These are phyloP conservation scores for Paramecium sonneborni DNA, from an alignment of 73 alveolate species.

Conservation along the genomic window DNA sequence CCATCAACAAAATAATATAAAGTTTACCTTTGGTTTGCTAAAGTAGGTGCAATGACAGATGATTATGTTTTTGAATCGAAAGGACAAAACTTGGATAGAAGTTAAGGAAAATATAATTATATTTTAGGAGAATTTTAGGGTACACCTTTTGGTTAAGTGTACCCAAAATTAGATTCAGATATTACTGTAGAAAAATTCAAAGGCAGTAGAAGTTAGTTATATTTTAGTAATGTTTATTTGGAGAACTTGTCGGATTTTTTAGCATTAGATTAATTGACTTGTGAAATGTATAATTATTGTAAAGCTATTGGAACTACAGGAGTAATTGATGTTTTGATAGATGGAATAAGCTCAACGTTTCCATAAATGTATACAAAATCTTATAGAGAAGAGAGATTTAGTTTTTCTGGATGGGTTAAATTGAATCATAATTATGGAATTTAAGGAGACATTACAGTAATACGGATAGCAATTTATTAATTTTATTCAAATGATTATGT, in stretches of 20 bases:
- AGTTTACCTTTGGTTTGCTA: not conserved
- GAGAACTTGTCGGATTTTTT: not conserved
- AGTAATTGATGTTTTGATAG: not conserved
- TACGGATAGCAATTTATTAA: not conserved
- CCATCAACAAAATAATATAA: not conserved
- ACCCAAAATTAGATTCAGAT: not conserved
- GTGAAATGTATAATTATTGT: not conserved
- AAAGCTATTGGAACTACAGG: not conserved
- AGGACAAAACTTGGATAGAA: not conserved
- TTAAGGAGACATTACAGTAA: not conserved
- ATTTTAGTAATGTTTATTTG: not conserved
- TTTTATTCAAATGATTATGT: not conserved
- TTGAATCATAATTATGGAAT: not conserved
- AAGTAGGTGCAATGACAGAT: not conserved
- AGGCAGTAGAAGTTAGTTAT: not conserved
- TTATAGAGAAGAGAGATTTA: not conserved
- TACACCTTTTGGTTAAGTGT: not conserved
- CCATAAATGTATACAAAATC: not conserved
- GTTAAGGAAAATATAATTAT: not conserved
- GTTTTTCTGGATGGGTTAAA: not conserved
- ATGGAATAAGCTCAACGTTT: not conserved
- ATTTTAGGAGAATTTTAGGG: not conserved
- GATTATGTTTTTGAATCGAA: not conserved
- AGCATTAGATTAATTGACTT: not conserved
- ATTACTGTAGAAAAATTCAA: not conserved